Percentiles rank a stretch among this genome's conserved stretches.
These are phyloP conservation scores for Pestalotiopsis sp. DNA, from an alignment of 2,329 filamentous ascomycete genomes.

Conservation along the genomic window DNA sequence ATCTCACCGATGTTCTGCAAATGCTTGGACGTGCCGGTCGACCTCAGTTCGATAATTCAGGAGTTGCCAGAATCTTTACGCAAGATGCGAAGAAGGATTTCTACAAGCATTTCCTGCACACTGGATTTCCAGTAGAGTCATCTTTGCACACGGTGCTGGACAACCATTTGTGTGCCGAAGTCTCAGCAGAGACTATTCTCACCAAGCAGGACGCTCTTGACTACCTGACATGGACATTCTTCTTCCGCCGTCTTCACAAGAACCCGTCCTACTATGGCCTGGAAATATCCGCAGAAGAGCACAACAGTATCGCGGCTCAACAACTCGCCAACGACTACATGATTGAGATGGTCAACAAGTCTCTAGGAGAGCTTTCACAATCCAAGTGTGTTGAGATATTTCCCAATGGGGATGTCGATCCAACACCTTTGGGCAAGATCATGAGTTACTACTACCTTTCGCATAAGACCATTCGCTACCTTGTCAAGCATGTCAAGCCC, in stretches of 20 bases:
- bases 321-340: slow-evolving; percentile 91
- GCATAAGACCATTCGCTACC: slow-evolving; percentile 88
- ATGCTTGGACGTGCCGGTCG: slow-evolving; percentile 96
- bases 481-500: slow-evolving; percentile 75
- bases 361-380: slow-evolving; percentile 76
- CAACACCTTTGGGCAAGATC: slow-evolving; percentile 92
- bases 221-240: slow-evolving; percentile 99
- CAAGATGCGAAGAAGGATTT: slow-evolving; percentile 98
- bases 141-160: slow-evolving; percentile 95
- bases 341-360: slow-evolving; percentile 87
- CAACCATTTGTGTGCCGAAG: slow-evolving; percentile 94
- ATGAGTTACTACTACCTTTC: slow-evolving; percentile 99
- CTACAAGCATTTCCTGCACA: slow-evolving; percentile 98
- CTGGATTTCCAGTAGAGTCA: slow-evolving; percentile 95
- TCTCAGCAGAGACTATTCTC: slow-evolving; percentile 87
- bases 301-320: slow-evolving; percentile 84
- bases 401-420: slow-evolving; percentile 84
- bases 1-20: slow-evolving; percentile 94
- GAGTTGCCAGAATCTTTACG: slow-evolving; percentile 95
- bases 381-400: slow-evolving; percentile 84
- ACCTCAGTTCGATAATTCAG: slow-evolving; percentile 94
- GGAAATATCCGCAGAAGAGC: slow-evolving; percentile 88
- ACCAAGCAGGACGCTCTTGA: slow-evolving; percentile 97
- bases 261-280: slow-evolving; percentile 98
- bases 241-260: slow-evolving; percentile 96